Evolutionary conservation across 345 rosid species (phyloP).

Genomic region (Carallia brachiata): DNA sequence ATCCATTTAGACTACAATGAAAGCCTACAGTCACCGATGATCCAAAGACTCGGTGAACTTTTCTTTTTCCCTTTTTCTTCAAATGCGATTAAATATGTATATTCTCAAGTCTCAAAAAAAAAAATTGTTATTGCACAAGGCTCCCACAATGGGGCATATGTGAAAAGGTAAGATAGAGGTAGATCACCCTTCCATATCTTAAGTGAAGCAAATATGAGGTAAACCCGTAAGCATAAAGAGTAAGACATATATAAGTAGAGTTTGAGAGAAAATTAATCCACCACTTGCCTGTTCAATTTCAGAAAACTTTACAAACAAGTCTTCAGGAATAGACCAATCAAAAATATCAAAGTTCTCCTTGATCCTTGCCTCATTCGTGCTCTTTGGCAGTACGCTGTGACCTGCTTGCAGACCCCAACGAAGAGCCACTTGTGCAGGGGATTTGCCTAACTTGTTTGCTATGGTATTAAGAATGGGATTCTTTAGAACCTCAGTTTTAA

Average conservation of each 20-base stretch:
- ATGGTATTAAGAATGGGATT: conserved; percentile 33
- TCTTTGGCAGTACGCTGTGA: conserved; percentile 61
- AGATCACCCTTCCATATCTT: too few species aligned
- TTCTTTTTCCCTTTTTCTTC: too few species aligned
- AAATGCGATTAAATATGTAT: too few species aligned
- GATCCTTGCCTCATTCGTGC: conserved; percentile 46
- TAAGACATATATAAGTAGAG: neutral
- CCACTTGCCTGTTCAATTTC: conserved; percentile 29
- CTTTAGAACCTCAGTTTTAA: conserved; percentile 48
- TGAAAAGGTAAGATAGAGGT: too few species aligned
- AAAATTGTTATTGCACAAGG: too few species aligned
- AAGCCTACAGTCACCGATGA: too few species aligned
- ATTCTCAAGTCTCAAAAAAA: too few species aligned
- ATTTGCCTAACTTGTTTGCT: conserved; percentile 50
- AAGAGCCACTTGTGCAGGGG: conserved; percentile 57
- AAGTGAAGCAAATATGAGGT: too few species aligned
- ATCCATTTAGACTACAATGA: too few species aligned
- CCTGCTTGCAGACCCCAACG: conserved; percentile 73
- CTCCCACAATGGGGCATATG: accelerated
- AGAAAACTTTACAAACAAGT: conserved; percentile 41
- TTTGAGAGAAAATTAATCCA: too few species aligned
- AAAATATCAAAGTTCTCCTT: conserved; percentile 54
- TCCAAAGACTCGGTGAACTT: too few species aligned
- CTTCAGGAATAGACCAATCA: conserved; percentile 69
- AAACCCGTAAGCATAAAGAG: too few species aligned